These are phyloP conservation scores for Verticillium klebahnii DNA, from an alignment of 2,329 filamentous ascomycete species.

Conservation along the genomic window DNA sequence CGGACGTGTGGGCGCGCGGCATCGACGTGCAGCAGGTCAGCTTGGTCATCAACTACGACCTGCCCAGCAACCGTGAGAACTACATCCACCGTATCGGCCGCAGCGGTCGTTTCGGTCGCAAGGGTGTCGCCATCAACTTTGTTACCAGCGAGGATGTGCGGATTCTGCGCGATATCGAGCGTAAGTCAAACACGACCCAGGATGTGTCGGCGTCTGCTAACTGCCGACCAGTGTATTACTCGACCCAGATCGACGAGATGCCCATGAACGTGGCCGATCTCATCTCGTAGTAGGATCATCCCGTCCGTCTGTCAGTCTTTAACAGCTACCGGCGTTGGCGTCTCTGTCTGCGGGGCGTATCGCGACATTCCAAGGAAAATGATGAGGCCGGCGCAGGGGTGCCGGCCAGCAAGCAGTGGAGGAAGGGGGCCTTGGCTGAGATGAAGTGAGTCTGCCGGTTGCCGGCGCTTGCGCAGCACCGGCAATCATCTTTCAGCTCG, in stretches of 20 bases:
- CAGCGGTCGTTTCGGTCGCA: slow-evolving; percentile 91
- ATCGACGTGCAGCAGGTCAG: slow-evolving; percentile 99
- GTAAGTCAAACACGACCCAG: slow-evolving; percentile 45
- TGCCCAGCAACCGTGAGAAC: slow-evolving; percentile 98
- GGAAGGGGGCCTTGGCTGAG: slow-evolving; percentile 12
- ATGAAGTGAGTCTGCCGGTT: slow-evolving; percentile 6
- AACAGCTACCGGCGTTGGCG: slow-evolving; percentile 9
- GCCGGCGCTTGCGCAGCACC: not conserved
- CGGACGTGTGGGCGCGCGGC: slow-evolving; percentile 95
- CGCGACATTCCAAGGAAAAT: slow-evolving; percentile 10
- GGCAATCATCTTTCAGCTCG: not conserved
- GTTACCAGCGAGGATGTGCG: slow-evolving; percentile 97
- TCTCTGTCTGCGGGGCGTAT: not conserved
- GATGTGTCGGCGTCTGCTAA: slow-evolving; percentile 25
- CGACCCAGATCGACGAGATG: slow-evolving; percentile 97
- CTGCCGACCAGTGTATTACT: slow-evolving; percentile 70
- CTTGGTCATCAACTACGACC: slow-evolving; percentile 97
- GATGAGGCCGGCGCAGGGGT: slow-evolving; percentile 3
- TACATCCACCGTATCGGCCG: slow-evolving; percentile 98
- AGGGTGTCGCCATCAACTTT: slow-evolving; percentile 99
- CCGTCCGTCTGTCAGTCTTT: not conserved
- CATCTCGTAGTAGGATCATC: slow-evolving; percentile 34
- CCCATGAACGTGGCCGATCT: slow-evolving; percentile 84
- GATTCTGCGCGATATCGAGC: slow-evolving; percentile 94
- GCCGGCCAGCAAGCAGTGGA: slow-evolving; percentile 10